Conservation (phyloP, 768 basidiomycete genomes). For the Hygrocybe coccinea region DNA sequence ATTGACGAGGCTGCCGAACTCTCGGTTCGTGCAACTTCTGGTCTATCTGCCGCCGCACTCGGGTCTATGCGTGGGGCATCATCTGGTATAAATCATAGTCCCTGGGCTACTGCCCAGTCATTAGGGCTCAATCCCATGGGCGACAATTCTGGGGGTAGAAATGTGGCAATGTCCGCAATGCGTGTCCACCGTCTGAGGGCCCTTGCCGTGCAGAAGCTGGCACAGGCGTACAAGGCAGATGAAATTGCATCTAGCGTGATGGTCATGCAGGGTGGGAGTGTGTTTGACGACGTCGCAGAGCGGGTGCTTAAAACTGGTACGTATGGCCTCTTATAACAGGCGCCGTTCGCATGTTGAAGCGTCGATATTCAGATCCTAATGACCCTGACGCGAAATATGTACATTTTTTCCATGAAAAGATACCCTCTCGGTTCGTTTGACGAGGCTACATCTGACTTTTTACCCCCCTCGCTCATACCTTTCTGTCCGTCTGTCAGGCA, state of each 20-base stretch:
- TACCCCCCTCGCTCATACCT: neutral
- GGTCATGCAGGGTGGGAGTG: constrained; percentile 92
- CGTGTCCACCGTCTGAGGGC: constrained; percentile 75
- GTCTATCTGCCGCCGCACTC: constrained; percentile 69
- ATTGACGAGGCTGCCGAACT: constrained; percentile 89
- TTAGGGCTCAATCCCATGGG: constrained; percentile 59
- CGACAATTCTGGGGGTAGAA: constrained; percentile 55
- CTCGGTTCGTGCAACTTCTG: constrained; percentile 82
- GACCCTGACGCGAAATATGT: constrained; percentile 82
- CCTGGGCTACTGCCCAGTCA: constrained; percentile 62
- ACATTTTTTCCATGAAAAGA: constrained; percentile 93
- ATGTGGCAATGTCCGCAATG: constrained; percentile 79
- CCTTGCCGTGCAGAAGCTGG: constrained; percentile 81
- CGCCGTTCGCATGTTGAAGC: neutral
- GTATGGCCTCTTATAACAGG: constrained; percentile 11
- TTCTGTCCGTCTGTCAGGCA: constrained; percentile 65
- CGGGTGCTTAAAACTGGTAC: constrained; percentile 64
- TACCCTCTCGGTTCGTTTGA: constrained; percentile 72
- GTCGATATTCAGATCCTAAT: constrained; percentile 52
- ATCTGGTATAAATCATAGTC: constrained; percentile 37
- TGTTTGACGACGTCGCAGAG: constrained; percentile 90
- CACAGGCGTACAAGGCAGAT: constrained; percentile 79
- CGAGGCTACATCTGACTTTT: neutral
- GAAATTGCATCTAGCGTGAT: constrained; percentile 91
- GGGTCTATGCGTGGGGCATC: constrained; percentile 49